phyloP scores from a whole-genome alignment of 192 early-diverging fungal genomes.

The Coemansia erecta region DNA sequence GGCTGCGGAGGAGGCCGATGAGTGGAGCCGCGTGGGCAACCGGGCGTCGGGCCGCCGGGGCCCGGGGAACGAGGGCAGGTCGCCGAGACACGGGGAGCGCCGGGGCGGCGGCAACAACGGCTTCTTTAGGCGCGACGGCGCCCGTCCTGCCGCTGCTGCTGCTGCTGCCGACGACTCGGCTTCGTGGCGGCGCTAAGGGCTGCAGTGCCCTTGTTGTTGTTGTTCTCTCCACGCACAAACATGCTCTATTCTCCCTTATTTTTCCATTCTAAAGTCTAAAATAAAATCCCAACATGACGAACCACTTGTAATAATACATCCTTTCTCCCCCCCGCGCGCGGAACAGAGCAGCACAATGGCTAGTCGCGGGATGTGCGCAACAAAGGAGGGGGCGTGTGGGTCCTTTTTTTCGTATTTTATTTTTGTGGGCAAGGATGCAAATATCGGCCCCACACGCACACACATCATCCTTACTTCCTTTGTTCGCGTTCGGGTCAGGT shows the following conservation, averaged over 20 bases:
- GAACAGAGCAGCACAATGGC: no score
- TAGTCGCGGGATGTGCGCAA: no score
- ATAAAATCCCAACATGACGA: no score
- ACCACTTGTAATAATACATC: background rate
- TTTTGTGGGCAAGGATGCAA: background rate
- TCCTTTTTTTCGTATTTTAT: background rate
- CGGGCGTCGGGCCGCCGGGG: conserved; percentile 4
- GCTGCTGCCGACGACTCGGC: conserved; percentile 9
- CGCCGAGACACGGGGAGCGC: conserved; percentile 15
- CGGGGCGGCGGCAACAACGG: conserved; percentile 14
- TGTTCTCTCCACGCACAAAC: no score
- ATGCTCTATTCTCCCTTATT: no score
- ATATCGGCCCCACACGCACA: no score
- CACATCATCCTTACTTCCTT: no score
- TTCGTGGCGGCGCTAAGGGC: conserved; percentile 33
- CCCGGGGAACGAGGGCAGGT: conserved; percentile 7
- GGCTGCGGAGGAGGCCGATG: conserved; percentile 11
- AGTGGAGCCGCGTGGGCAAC: conserved; percentile 41
- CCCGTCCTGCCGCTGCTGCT: background rate
- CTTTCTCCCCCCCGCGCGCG: no score
- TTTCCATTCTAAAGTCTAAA: no score
- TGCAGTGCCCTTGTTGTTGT: no score
- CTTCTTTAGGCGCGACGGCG: conserved; percentile 17
- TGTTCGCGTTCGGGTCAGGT: no score
- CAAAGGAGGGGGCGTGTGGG: no score